Percentiles rank a stretch among this genome's conserved stretches.
phyloP scores from a whole-genome alignment of 2,329 filamentous ascomycete species.

The Fusarium sp. region DNA sequence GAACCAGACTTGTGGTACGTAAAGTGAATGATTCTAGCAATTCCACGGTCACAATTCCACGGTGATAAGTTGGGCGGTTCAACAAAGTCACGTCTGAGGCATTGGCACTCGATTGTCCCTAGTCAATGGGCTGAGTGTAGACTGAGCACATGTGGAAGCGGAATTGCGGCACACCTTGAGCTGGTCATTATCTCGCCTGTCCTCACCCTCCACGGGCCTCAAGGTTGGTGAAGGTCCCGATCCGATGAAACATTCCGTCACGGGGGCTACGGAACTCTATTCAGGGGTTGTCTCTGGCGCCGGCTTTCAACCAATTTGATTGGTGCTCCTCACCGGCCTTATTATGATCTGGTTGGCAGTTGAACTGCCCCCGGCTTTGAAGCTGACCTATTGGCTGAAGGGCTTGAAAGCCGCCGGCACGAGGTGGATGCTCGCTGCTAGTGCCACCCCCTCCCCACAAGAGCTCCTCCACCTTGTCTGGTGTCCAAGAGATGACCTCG shows the following conservation, averaged over 20 bases:
- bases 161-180: neutral
- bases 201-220: neutral
- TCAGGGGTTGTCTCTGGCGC: neutral
- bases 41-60: neutral
- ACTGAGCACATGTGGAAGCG: neutral
- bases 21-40: neutral
- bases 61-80: neutral
- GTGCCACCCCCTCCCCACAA: neutral
- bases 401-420: neutral
- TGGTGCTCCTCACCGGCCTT: neutral
- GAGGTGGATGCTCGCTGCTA: neutral
- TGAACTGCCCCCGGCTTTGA: neutral
- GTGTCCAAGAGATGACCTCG: neutral
- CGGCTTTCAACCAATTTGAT: slow-evolving; percentile 13
- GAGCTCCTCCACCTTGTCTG: neutral
- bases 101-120: neutral
- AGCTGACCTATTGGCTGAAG: neutral
- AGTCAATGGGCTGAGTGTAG: neutral
- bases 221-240: neutral
- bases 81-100: neutral
- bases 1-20: neutral
- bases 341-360: neutral
- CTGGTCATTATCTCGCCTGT: neutral
- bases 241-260: neutral
- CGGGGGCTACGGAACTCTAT: neutral